Base-by-base conservation (phyloP, 352 stramenopile species). In the Phytophthora ohioensis region DNA sequence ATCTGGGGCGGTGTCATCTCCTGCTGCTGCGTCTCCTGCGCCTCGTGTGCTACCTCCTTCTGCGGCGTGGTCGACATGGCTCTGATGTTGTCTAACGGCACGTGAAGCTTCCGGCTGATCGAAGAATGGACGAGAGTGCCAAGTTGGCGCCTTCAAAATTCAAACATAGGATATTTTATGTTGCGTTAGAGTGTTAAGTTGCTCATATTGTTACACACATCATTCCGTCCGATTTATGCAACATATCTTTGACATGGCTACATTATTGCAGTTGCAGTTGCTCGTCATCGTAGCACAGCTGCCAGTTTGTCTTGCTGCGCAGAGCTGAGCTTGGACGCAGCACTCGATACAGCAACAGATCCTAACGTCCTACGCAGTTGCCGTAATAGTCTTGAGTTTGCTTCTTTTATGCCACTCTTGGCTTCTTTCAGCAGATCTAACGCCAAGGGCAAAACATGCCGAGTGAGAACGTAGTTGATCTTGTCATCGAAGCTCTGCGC, bases 341-440 rank as follows among this genome's bases (percentile, higher is more conserved):
- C 74, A 8, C 57, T 57, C 2, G 68, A 55, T 10, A 84, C 31
- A 31, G 59, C 60, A 1, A 55, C 4, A 0, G 34, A 17, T 13
- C 75, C 77, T 12, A 88, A 49, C 4, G 66, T 59, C 12, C 13
- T 54, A 8, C 71, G 67, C 1, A 90, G 46, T 31, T 81, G 64
- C 7, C 49, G 48, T 31, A 94, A 46, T 3, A 94, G 47, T 10
- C 71, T 64, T 15, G 69, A 45, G 9, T 91, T 94, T 0, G 81
- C 81, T 32, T 92, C 82, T 56, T 84, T 86, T n/a, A 92, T 79
- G 45, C 90, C 76, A 38, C 73, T 92, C 55, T 93, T 93, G 52
- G 73, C 82, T 62, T 95, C 88, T 67, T 92, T 92, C 8, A 95
- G 64, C 17, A 91, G 63, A 41, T 91, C 79, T 0, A 95, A 48